phyloP scores from a whole-genome alignment of 805 yeast species.

The Wickerhamomyces mucosus region DNA sequence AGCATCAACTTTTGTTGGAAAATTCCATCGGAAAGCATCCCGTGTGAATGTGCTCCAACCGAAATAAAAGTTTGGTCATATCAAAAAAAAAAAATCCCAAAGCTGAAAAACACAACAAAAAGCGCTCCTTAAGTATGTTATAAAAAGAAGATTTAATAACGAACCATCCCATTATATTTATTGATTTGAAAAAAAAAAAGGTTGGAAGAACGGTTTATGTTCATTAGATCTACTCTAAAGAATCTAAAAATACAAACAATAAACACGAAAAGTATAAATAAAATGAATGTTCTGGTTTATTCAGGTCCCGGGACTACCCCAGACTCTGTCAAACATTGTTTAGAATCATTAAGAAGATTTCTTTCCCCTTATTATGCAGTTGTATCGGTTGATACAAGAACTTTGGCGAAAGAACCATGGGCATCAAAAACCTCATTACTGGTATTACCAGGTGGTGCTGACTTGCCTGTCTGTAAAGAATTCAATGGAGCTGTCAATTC shows the following conservation, averaged over 20 bases:
- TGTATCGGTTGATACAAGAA: conserved; percentile 50
- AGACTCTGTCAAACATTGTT: conserved; percentile 76
- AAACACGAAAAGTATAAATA: too few species aligned
- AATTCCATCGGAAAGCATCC: too few species aligned
- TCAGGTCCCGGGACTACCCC: conserved; percentile 77
- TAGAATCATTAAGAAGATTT: conserved; percentile 63
- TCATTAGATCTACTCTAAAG: too few species aligned
- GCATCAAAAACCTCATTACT: conserved; percentile 62
- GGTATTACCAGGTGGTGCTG: conserved; percentile 97
- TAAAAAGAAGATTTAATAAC: neutral
- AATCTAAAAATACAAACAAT: too few species aligned
- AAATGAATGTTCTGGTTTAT: conserved; percentile 70
- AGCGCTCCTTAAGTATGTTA: neutral
- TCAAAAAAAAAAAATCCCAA: too few species aligned
- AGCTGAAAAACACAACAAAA: too few species aligned
- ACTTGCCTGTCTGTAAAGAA: conserved; percentile 68
- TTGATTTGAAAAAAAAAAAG: too few species aligned
- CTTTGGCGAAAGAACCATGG: conserved; percentile 83
- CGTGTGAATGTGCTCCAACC: too few species aligned
- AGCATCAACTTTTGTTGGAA: too few species aligned
- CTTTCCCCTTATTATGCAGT: conserved; percentile 89
- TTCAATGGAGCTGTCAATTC: conserved; percentile 62
- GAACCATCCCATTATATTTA: too few species aligned
- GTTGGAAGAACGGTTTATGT: too few species aligned
- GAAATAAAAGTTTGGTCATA: too few species aligned